phyloP scores from a whole-genome alignment of 1,139 yeast genomes.

The Suhomyces guaymorum region DNA sequence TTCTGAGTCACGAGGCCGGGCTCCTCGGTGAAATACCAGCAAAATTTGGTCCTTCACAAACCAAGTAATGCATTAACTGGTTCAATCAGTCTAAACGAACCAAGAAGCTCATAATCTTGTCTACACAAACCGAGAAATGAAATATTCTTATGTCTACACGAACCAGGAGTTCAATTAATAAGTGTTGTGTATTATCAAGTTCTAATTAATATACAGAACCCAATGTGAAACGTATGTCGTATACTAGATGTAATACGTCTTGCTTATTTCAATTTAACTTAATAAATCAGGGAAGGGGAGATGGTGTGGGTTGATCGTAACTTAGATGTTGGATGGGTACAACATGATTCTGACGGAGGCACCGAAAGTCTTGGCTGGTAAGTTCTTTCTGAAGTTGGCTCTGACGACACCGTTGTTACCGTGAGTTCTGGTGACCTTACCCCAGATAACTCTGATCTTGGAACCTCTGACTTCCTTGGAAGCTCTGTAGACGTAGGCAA shows the following conservation, averaged over 20 bases:
- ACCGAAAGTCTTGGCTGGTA: slow-evolving; percentile 99
- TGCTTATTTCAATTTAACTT: slow-evolving; percentile 11
- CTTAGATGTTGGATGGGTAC: slow-evolving; percentile 99
- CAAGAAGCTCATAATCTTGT: too few relatives aligned
- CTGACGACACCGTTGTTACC: slow-evolving; percentile 98
- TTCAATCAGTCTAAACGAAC: too few relatives aligned
- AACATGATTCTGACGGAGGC: slow-evolving; percentile 99
- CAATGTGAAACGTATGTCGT: slow-evolving; percentile 10
- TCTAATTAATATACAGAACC: slow-evolving; percentile 14
- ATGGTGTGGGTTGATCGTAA: slow-evolving; percentile 13
- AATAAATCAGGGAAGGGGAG: slow-evolving; percentile 10
- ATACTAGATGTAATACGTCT: slow-evolving; percentile 13
- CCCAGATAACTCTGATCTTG: slow-evolving; percentile 99
- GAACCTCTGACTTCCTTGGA: slow-evolving; percentile 97
- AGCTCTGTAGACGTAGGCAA: slow-evolving; percentile 99
- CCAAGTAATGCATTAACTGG: too few relatives aligned
- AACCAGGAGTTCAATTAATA: slow-evolving; percentile 8
- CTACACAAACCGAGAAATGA: too few relatives aligned
- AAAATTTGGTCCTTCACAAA: too few relatives aligned
- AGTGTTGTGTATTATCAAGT: slow-evolving; percentile 14
- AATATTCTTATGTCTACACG: too few relatives aligned
- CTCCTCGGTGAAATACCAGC: too few relatives aligned
- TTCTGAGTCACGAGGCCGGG: too few relatives aligned
- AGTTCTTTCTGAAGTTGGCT: slow-evolving; percentile 98
- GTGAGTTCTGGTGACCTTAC: slow-evolving; percentile 97